These are phyloP conservation scores for Plasmodium adleri DNA, from an alignment of 169 alveolate genomes.

Conservation along the genomic window DNA sequence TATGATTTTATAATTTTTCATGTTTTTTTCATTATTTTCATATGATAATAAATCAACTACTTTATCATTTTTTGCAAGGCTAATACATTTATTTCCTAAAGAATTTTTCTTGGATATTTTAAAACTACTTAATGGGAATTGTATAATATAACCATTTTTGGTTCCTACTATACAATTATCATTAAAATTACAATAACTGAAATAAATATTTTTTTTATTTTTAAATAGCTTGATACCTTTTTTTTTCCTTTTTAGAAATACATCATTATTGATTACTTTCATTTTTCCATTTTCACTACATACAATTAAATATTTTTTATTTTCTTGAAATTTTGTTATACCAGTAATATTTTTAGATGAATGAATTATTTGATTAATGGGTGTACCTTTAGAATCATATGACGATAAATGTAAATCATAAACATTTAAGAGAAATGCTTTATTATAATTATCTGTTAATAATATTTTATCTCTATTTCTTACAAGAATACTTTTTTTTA, in stretches of 20 bases:
- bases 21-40: conserved; percentile 34
- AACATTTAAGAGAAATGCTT: conserved; percentile 54
- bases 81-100: conserved; percentile 64
- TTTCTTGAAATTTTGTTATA: conserved; percentile 44
- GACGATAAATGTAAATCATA: conserved; percentile 39
- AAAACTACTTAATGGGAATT: conserved; percentile 55
- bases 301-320: conserved; percentile 60
- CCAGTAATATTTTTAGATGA: conserved; percentile 65
- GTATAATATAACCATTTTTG: conserved; percentile 65
- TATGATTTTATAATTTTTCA: conserved; percentile 39
- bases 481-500: conserved; percentile 53
- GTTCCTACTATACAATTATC: conserved; percentile 77
- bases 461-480: conserved; percentile 51
- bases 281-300: conserved; percentile 75
- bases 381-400: conserved; percentile 68
- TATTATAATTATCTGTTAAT: conserved; percentile 49
- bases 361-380: conserved; percentile 50
- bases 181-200: conserved; percentile 59
- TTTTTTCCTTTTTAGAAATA: conserved; percentile 59
- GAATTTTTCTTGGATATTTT: conserved; percentile 72
- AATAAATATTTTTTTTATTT: conserved; percentile 55
- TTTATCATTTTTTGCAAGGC: conserved; percentile 41
- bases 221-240: conserved; percentile 71
- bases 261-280: conserved; percentile 68
- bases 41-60: conserved; percentile 52